Evolutionary conservation across 2,329 filamentous ascomycete species (phyloP).

Genomic region (Chrysoporthe deuterocubensis): DNA sequence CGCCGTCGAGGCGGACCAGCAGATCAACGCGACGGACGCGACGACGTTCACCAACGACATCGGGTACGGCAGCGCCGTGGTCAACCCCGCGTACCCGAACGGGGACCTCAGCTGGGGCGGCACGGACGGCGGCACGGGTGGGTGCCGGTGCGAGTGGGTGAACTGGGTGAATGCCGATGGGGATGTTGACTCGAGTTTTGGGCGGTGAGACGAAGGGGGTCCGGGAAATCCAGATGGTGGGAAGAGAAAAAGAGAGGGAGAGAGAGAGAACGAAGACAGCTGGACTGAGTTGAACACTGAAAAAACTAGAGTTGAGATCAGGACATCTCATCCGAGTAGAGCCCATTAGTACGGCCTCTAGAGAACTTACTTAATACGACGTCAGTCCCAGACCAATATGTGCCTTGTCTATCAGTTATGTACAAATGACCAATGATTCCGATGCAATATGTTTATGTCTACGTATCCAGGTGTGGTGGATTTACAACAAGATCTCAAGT

Average conservation of each 20-base stretch:
- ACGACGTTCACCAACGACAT: conserved; percentile 55
- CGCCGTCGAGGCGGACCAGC: conserved; percentile 51
- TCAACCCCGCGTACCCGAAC: conserved; percentile 54
- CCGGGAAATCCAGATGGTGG: not conserved
- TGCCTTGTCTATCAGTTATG: too few species aligned
- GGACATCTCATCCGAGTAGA: not conserved
- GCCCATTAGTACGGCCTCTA: not conserved
- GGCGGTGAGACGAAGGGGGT: not conserved
- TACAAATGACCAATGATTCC: too few species aligned
- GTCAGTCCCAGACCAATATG: not conserved
- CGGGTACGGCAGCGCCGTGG: conserved; percentile 52
- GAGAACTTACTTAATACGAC: not conserved
- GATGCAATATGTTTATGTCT: not conserved
- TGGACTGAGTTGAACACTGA: not conserved
- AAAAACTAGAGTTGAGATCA: not conserved
- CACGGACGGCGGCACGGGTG: conserved; percentile 65
- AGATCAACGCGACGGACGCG: conserved; percentile 48
- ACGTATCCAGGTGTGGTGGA: not conserved
- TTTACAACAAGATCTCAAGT: not conserved
- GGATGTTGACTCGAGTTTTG: conserved; percentile 12
- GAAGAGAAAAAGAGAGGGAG: not conserved
- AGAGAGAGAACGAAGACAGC: not conserved
- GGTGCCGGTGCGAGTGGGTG: conserved; percentile 65
- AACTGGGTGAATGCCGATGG: conserved; percentile 49
- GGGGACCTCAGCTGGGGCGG: conserved; percentile 57